phyloP scores from a whole-genome alignment of 148 eudicot genomes.

The Agrostemma githago region DNA sequence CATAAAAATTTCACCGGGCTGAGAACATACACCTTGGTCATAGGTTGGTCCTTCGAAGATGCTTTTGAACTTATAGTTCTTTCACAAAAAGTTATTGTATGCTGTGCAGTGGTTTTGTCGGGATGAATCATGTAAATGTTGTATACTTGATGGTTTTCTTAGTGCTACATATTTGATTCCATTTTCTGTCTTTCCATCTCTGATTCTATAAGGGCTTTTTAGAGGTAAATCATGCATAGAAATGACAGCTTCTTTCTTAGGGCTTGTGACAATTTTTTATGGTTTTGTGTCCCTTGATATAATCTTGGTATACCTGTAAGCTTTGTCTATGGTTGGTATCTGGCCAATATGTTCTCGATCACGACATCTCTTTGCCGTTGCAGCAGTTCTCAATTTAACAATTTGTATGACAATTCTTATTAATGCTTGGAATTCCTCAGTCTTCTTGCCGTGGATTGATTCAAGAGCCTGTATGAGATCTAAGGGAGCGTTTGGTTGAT shows the following conservation, averaged over 20 bases:
- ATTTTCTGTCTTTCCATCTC: slow-evolving; percentile 23
- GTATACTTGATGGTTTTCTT: slow-evolving; percentile 31
- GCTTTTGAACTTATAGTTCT: slow-evolving; percentile 30
- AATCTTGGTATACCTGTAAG: slow-evolving; percentile 16
- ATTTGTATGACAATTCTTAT: slow-evolving; percentile 24
- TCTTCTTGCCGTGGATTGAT: slow-evolving; percentile 53
- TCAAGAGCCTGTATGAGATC: slow-evolving; percentile 72
- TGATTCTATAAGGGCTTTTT: slow-evolving; percentile 26
- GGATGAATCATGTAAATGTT: slow-evolving; percentile 26
- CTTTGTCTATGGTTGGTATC: slow-evolving; percentile 15
- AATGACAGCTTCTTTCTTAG: slow-evolving; percentile 21
- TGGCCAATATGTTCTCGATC: neutral
- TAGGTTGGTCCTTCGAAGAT: slow-evolving; percentile 25
- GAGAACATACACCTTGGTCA: slow-evolving; percentile 23
- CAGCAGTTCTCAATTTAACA: slow-evolving; percentile 25
- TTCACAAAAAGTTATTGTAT: slow-evolving; percentile 26
- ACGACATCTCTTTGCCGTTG: slow-evolving; percentile 9
- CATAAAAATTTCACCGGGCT: slow-evolving; percentile 26
- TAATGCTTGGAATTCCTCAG: slow-evolving; percentile 23
- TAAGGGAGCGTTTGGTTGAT: no score
- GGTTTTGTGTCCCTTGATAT: slow-evolving; percentile 32
- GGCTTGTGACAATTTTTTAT: slow-evolving; percentile 26
- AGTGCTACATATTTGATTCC: slow-evolving; percentile 16
- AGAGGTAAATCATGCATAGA: slow-evolving; percentile 20
- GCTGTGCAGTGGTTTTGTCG: slow-evolving; percentile 19